Conservation (phyloP, 176 grass and related monocot species). For the Avena eriantha region DNA sequence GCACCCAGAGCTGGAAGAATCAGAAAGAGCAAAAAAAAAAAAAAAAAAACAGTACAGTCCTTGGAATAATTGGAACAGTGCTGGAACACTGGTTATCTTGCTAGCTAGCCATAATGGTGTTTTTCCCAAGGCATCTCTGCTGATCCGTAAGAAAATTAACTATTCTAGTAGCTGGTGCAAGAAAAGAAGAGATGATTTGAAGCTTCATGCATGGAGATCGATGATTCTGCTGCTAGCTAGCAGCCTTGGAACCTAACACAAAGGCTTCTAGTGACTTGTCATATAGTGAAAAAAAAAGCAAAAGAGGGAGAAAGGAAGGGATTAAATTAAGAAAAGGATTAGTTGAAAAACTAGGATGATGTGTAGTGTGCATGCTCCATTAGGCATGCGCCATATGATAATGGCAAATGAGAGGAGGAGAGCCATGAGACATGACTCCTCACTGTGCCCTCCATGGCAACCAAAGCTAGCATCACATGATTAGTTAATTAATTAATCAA, state of each 20-base stretch:
- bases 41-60: neutral
- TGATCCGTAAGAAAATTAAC: constrained; percentile 15
- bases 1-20: constrained; percentile 16
- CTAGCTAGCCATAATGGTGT: constrained; percentile 4
- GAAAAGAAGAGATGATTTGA: constrained; percentile 40
- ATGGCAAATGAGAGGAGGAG: constrained; percentile 47
- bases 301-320: neutral
- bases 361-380: constrained; percentile 28
- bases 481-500: constrained; percentile 16
- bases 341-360: constrained; percentile 33
- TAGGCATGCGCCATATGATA: constrained; percentile 36
- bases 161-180: neutral
- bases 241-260: constrained; percentile 63
- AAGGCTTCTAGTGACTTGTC: constrained; percentile 48
- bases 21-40: neutral
- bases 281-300: neutral
- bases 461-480: constrained; percentile 20
- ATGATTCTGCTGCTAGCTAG: constrained; percentile 22
- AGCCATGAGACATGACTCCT: constrained; percentile 48
- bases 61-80: constrained; percentile 28
- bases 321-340: neutral
- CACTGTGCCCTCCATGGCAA: constrained; percentile 57
- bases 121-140: constrained; percentile 37
- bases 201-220: constrained; percentile 36
- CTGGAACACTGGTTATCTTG: constrained; percentile 16